A percentile compares a stretch with the other conserved stretches of the same genome.
Conservation (phyloP, 106 monocot genomes). For the Dendrobium catenatum region DNA sequence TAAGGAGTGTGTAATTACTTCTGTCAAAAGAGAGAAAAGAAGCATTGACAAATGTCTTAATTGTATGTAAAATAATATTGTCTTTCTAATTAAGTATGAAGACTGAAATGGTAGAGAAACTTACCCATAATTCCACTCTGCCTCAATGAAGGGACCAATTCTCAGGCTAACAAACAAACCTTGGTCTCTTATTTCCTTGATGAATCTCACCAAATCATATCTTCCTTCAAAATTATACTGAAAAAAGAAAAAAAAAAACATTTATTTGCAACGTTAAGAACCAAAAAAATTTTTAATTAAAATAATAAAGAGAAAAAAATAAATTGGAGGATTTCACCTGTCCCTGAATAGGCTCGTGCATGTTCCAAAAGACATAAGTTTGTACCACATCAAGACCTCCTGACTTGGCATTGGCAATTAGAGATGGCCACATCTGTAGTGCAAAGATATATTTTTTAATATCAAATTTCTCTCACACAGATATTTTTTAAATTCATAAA, state of each 20-base stretch:
- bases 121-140: slow-evolving; percentile 95
- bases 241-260: background rate
- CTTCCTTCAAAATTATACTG: slow-evolving; percentile 81
- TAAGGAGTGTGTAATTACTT: no score
- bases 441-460: background rate
- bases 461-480: background rate
- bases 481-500: background rate
- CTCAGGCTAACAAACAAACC: slow-evolving; percentile 79
- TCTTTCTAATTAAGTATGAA: background rate
- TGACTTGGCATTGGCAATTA: slow-evolving; percentile 62
- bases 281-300: background rate
- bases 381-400: slow-evolving; percentile 94
- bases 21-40: no score
- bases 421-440: slow-evolving; percentile 80
- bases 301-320: background rate
- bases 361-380: slow-evolving; percentile 96
- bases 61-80: no score
- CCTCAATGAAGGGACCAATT: slow-evolving; percentile 87
- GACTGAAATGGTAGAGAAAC: background rate
- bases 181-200: slow-evolving; percentile 57
- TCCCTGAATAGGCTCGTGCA: slow-evolving; percentile 72
- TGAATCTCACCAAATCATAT: slow-evolving; percentile 72
- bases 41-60: no score
- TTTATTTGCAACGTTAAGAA: background rate
- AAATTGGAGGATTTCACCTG: slow-evolving; percentile 23